Base-by-base conservation (phyloP, 1,139 yeast species). In the Geotrichum phurueaensis region DNA sequence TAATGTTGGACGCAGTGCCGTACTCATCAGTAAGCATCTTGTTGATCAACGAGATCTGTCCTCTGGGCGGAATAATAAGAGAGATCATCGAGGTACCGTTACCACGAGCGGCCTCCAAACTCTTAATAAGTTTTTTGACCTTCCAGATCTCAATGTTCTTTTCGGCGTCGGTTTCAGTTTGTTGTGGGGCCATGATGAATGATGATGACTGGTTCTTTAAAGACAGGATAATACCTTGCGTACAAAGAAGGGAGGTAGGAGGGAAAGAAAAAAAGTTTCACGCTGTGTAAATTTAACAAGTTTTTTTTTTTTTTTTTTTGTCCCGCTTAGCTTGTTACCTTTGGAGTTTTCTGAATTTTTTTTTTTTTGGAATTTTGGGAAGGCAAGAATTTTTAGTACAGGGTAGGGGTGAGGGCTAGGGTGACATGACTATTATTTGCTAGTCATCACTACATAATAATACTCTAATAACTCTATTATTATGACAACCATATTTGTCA, bases 71-170 rank as follows among this genome's bases (percentile, higher is more conserved):
- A 66, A 94, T 89, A 70, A 94, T 89, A 74, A 94, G 81, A 39
- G 98, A 91, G 72, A 94, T 94, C 98, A 94, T 94, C 45, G 99
- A 94, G 57, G 99, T 94, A 76, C 99, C 99, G 73, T 94, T 94
- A 76, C 99, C 98, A 76, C 97, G 84, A 62, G 98, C 98, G 71
- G 79, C 78, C 74, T 92, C 95, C 70, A 94, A 82, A 65, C 89
- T 84, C 76, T 87, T 87, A 66, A 73, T 36, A 3, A 47, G 36
- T 43, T 94, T 94, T 81, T 92, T 92, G 82, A 94, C 87, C 85
- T 94, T 94, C 99, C 99, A 94, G 79, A 94, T 91, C 81, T 94
- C 97, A 75, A 94, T 94, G 78, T 91, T 92, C 80, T 89, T 91
- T 75, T 94, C 98, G 58, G 97, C 97, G 66, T 87, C 95, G 23